Evolutionary conservation across 805 yeast species (phyloP), one percentile per base, ranked within the genome.

Genomic region (Candida pini): DNA sequence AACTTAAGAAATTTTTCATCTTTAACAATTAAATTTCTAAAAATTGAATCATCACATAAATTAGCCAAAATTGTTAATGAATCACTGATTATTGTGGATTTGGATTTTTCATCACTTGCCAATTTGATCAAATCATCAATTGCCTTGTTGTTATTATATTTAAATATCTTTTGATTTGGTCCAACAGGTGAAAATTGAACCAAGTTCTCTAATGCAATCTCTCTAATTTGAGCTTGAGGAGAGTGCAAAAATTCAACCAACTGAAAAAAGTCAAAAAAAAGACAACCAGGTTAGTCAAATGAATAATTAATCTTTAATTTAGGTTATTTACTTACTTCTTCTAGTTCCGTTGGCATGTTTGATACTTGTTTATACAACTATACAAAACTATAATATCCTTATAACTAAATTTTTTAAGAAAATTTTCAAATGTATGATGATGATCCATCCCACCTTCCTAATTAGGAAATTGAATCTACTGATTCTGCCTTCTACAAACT

Each of bases 61-160:
- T 92, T 92, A 8, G 83, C 85, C 49, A 92, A 63, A 21, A 83
- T 85, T 0, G 96, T 87, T 13, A 82, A 62, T 0, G 96, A 73
- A 43, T 81, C 81, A 37, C 68, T 71, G 7, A 78, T 82, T 15
- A 71, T 63, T 23, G 74, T 67, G 46, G 67, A 66, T 5, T 78
- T 77, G 46, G 67, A 66, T 5, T 78, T 77, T 21, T 63, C 64
- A 40, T 74, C 80, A 40, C 63, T 60, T 4, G 80, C 64, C 24
- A 87, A 58, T 9, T 59, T 59, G 54, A 80, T 84, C 53, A 90
- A 65, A 56, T 88, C 94, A 32, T 68, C 67, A 39, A 88, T 71
- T 4, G 96, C 82, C 40, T 72, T 71, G 51, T 68, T 78, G 48
- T 83, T 72, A 53, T 86, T 78, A 50, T 77, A 72, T 41, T 73